Base-by-base conservation (phyloP, 2,329 filamentous ascomycete species). In the Mariannaea elegans region DNA sequence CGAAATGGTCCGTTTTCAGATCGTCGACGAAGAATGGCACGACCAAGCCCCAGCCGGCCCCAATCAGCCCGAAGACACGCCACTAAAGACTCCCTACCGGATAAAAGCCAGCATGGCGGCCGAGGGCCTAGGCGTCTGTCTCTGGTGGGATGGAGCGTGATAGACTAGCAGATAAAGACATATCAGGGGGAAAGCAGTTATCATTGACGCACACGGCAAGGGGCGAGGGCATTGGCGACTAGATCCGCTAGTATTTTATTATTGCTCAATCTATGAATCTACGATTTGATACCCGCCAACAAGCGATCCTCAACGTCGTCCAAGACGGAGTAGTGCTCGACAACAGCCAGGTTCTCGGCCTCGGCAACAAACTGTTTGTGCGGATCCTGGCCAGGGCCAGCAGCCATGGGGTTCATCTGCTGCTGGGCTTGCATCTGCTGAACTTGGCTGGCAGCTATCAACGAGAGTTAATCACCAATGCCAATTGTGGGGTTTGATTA, bases 301-400 rank as follows among this genome's bases (percentile, higher is more conserved):
- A 99, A 80, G 73, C 95, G 87, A 72, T 93, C 87, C 80, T 97
- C 94, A 58, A 97, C 90, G 16, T 90, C 90, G 70, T 97, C 92
- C 59, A 98, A 80, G 64, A 97, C 92, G 71, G 92, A 97, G 75
- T 93, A 91, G 77, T 98, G 94, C 75, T 97, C 94, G 71, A 97
- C 85, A 21, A 99, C 95, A 69, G 96, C 94, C 63, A 99, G 78
- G 77, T 99, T 99, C 83, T 99, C 95, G 3, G 92, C 92, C 80
- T 99, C 95, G 45, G 84, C 92, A 75, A 90, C 83, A 78, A 97
- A 99, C 75, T 97, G 87, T 83, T 99, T 99, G 78, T 98, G 91
- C 0, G 94, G 93, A 74, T 99, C 96, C 72, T 95, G 90, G 21
- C 94, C 94, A 1, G 95, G 94, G 27, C 92, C 93, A 77, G 52